Conservation (phyloP, 208 protist species). For the Trypanosoma vivax region DNA sequence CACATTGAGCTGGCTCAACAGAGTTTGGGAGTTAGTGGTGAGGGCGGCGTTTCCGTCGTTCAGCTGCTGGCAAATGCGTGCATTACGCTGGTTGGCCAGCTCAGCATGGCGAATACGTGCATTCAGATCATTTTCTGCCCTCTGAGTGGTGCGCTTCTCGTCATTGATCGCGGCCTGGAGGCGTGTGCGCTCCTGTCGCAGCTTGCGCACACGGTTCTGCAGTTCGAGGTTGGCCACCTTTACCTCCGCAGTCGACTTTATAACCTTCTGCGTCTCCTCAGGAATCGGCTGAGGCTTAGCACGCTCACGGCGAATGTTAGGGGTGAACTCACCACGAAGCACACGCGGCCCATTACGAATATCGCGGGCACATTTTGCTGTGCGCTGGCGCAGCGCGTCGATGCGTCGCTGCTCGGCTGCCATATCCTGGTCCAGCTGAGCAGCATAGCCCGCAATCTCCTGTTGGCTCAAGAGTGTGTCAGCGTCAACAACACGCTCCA, state of each 20-base stretch:
- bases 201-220: constrained; percentile 5
- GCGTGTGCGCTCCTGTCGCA: constrained; percentile 26
- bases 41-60: constrained; percentile 61
- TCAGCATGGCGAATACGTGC: constrained; percentile 35
- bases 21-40: constrained; percentile 59
- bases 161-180: constrained; percentile 45
- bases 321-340: constrained; percentile 9
- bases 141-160: constrained; percentile 31
- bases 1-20: constrained; percentile 67
- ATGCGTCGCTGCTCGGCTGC: constrained; percentile 39
- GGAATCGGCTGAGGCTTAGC: constrained; percentile 16
- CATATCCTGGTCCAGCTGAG: constrained; percentile 53
- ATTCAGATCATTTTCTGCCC: constrained; percentile 34
- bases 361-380: constrained; percentile 15
- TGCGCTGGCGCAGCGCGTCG: constrained; percentile 26
- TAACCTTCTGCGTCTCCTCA: constrained; percentile 29
- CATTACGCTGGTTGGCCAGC: constrained; percentile 51
- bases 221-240: constrained; percentile 19
- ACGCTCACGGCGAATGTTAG: not conserved
- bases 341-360: constrained; percentile 25
- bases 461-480: constrained; percentile 51
- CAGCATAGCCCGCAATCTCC: constrained; percentile 63
- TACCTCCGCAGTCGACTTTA: constrained; percentile 37
- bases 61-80: constrained; percentile 50
- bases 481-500: constrained; percentile 38